These are phyloP conservation scores for Rhodotorula diobovata DNA, from an alignment of 768 basidiomycete genomes.

Conservation along the genomic window DNA sequence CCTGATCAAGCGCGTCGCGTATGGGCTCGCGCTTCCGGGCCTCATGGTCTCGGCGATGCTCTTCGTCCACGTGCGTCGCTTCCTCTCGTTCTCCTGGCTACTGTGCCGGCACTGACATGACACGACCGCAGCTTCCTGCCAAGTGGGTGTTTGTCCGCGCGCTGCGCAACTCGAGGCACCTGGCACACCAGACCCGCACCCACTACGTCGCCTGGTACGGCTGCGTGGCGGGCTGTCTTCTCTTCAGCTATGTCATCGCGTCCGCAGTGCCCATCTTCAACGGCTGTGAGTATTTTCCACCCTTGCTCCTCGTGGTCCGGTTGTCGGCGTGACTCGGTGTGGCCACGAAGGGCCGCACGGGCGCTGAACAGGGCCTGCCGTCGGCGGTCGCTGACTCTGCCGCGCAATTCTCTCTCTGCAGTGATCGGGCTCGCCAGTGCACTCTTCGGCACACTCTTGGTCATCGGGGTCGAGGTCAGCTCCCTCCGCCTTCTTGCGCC, in stretches of 20 bases:
- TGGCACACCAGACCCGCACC: constrained; percentile 15
- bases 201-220: constrained; percentile 38
- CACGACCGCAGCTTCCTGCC: constrained; percentile 23
- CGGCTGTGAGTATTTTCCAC: too few relatives aligned
- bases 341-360: too few relatives aligned
- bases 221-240: not conserved
- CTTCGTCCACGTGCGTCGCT: not conserved
- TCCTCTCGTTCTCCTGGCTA: not conserved
- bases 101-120: too few relatives aligned
- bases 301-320: too few relatives aligned
- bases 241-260: constrained; percentile 37
- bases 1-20: constrained; percentile 36
- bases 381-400: too few relatives aligned
- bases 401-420: too few relatives aligned
- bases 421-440: constrained; percentile 11
- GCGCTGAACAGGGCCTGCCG: too few relatives aligned
- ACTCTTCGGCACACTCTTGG: not conserved
- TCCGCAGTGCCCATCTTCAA: constrained; percentile 37
- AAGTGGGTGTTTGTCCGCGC: constrained; percentile 41
- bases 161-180: constrained; percentile 34
- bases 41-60: constrained; percentile 18
- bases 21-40: constrained; percentile 40
- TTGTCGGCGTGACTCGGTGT: too few relatives aligned
- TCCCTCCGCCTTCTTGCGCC: not conserved
- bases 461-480: too few relatives aligned